These are phyloP conservation scores for Lomentospora prolificans DNA, from an alignment of 2,329 filamentous ascomycete species.

Conservation along the genomic window DNA sequence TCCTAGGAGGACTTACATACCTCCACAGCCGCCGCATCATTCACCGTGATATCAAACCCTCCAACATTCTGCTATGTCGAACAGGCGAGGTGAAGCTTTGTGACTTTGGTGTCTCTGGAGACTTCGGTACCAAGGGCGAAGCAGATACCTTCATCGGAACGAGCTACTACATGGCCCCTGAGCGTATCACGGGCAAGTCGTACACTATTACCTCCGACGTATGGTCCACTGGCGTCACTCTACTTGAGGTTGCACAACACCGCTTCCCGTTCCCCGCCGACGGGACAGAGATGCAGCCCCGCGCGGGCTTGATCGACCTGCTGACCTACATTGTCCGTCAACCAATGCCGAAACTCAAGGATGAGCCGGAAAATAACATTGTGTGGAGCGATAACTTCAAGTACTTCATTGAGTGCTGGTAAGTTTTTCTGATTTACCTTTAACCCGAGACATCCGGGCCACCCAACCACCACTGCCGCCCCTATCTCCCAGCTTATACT, in stretches of 20 bases:
- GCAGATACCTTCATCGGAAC: slow-evolving; percentile 99
- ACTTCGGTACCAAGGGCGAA: slow-evolving; percentile 97
- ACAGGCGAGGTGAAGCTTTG: slow-evolving; percentile 94
- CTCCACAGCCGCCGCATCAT: slow-evolving; percentile 95
- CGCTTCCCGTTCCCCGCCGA: slow-evolving; percentile 97
- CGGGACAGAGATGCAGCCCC: slow-evolving; percentile 88
- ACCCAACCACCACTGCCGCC: slow-evolving; percentile 10
- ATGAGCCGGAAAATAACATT: slow-evolving; percentile 81
- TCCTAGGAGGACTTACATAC: slow-evolving; percentile 88
- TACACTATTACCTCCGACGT: slow-evolving; percentile 99
- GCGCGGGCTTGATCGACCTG: slow-evolving; percentile 86
- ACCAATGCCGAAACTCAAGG: slow-evolving; percentile 88
- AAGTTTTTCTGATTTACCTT: slow-evolving; percentile 30
- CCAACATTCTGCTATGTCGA: slow-evolving; percentile 88
- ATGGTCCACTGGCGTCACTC: slow-evolving; percentile 92
- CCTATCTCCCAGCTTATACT: not conserved
- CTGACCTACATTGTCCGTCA: slow-evolving; percentile 96
- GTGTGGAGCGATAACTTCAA: slow-evolving; percentile 97
- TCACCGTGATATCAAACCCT: slow-evolving; percentile 97
- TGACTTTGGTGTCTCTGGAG: slow-evolving; percentile 94
- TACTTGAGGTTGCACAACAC: slow-evolving; percentile 98
- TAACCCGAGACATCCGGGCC: slow-evolving; percentile 24
- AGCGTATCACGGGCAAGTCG: slow-evolving; percentile 92
- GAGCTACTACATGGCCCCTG: slow-evolving; percentile 98
- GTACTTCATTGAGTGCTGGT: slow-evolving; percentile 99